These are phyloP conservation scores for Populus euphratica DNA, from an alignment of 345 rosid genomes.

Conservation along the genomic window DNA sequence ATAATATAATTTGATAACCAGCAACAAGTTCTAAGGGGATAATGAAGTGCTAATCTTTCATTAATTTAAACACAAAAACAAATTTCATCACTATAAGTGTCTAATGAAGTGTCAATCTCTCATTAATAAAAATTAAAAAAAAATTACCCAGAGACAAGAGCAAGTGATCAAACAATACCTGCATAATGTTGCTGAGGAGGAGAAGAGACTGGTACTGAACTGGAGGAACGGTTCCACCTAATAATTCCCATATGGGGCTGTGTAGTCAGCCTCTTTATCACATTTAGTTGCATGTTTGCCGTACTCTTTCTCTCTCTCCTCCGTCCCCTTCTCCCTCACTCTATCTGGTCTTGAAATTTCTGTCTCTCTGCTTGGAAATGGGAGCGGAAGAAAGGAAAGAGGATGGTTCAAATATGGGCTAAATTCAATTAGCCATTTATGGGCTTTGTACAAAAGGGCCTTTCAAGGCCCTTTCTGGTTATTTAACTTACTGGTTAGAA, in stretches of 20 bases:
- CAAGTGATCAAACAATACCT: background rate
- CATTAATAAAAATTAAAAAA: background rate
- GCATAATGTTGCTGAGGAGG: background rate
- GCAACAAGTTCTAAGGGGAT: background rate
- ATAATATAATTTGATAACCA: conserved; percentile 31
- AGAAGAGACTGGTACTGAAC: background rate
- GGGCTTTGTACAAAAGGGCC: too few relatives aligned
- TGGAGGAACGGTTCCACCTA: background rate
- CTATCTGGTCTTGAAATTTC: too few relatives aligned
- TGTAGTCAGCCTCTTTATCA: conserved; percentile 5
- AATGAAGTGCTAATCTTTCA: background rate
- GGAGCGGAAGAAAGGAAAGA: background rate
- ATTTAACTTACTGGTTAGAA: too few relatives aligned
- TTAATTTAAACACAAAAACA: background rate
- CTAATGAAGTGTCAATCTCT: background rate
- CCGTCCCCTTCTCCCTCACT: background rate
- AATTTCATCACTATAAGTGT: background rate
- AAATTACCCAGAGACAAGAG: background rate
- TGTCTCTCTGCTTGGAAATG: background rate
- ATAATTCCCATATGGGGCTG: background rate
- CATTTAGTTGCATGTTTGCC: conserved; percentile 11
- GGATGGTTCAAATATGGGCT: background rate
- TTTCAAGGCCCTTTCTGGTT: too few relatives aligned
- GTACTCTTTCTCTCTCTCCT: background rate
- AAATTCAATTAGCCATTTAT: background rate